A percentile compares a stretch with the other conserved stretches of the same genome.
These are phyloP conservation scores for Penicillium sp. DNA, from an alignment of 2,329 filamentous ascomycete genomes.

Conservation along the genomic window DNA sequence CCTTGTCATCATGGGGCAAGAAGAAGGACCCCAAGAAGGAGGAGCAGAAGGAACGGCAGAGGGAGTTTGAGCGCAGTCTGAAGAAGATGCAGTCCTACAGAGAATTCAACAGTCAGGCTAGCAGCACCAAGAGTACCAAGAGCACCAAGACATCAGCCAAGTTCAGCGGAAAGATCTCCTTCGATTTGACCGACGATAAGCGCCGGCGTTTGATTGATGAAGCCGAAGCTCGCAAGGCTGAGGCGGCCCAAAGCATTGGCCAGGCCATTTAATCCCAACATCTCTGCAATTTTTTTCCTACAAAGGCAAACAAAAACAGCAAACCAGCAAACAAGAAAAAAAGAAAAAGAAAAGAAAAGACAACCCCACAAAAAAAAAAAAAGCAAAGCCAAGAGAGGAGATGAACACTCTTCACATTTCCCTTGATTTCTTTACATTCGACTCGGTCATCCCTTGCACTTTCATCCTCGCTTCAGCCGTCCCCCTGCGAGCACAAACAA, in stretches of 20 bases:
- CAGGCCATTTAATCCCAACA: not conserved
- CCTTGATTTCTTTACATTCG: not conserved
- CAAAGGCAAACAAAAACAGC: not conserved
- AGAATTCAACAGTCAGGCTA: slow-evolving; percentile 39
- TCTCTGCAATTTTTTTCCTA: not conserved
- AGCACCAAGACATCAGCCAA: slow-evolving; percentile 28
- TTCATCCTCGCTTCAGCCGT: not conserved
- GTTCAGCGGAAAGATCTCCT: slow-evolving; percentile 31
- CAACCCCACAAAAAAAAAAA: no score
- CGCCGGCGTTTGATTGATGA: slow-evolving; percentile 49
- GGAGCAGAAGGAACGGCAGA: not conserved
- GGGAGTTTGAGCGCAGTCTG: slow-evolving; percentile 11
- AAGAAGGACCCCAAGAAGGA: slow-evolving; percentile 16
- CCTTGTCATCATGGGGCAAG: slow-evolving; percentile 13
- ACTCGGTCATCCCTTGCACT: not conserved
- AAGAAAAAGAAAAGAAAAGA: not conserved
- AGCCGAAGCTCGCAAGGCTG: slow-evolving; percentile 37
- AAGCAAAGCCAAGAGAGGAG: not conserved
- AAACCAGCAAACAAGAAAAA: not conserved
- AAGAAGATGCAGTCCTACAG: slow-evolving; percentile 52
- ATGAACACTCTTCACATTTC: not conserved
- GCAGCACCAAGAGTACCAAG: not conserved
- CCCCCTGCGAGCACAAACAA: slow-evolving; percentile 4
- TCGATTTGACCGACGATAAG: slow-evolving; percentile 51
- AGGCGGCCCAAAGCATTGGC: not conserved